phyloP scores from a whole-genome alignment of 192 early-diverging fungal genomes.

The Irineochytrium annulatum region DNA sequence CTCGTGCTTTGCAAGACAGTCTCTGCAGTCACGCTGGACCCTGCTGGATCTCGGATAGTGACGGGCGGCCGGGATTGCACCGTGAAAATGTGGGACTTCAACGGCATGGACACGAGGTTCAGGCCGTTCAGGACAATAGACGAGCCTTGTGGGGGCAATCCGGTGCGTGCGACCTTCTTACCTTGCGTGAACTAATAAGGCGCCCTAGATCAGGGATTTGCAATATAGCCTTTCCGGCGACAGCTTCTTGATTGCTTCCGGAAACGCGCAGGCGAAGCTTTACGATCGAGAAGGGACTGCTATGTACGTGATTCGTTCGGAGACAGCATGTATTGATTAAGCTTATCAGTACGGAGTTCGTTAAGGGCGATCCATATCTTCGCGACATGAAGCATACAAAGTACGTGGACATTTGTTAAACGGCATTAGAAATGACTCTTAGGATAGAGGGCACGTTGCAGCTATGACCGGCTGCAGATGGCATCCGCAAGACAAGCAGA shows the following conservation, averaged over 20 bases:
- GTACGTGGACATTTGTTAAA: conserved; percentile 17
- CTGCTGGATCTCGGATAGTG: conserved; percentile 70
- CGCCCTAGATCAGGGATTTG: conserved; percentile 69
- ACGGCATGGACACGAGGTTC: conserved; percentile 73
- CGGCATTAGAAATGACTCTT: background rate
- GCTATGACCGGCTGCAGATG: conserved; percentile 73
- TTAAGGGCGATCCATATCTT: conserved; percentile 93
- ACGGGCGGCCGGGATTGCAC: conserved; percentile 78
- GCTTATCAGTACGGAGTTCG: conserved; percentile 51
- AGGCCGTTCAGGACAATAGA: conserved; percentile 70
- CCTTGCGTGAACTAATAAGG: background rate
- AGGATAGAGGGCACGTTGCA: conserved; percentile 72
- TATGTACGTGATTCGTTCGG: conserved; percentile 30
- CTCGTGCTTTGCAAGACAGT: conserved; percentile 49
- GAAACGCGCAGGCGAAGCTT: conserved; percentile 66
- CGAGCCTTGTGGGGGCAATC: conserved; percentile 74
- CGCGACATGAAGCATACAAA: conserved; percentile 77
- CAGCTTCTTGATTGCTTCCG: conserved; percentile 74
- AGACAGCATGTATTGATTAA: background rate
- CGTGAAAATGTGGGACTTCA: conserved; percentile 91
- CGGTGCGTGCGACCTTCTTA: conserved; percentile 26
- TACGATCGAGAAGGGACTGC: conserved; percentile 76
- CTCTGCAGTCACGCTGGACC: conserved; percentile 77
- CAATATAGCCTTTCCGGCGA: conserved; percentile 73
- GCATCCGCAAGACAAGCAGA: conserved; percentile 64